Percentiles rank a stretch among this genome's conserved stretches.
Conservation (phyloP, 2,329 filamentous ascomycete species). For the Epichloe sp. region DNA sequence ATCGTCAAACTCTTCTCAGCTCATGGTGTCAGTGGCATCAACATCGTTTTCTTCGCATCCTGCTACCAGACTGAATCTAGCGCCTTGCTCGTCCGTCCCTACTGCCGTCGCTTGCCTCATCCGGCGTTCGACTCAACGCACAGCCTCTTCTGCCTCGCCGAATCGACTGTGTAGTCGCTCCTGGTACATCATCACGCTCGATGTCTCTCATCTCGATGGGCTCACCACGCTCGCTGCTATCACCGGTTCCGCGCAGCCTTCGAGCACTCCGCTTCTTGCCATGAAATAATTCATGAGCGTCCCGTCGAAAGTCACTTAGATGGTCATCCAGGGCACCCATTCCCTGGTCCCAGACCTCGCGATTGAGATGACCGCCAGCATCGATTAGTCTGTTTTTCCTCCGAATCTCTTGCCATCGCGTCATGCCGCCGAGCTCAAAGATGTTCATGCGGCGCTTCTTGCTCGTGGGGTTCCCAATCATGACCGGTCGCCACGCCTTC, state of each 20-base stretch:
- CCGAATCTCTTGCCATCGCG: slow-evolving; percentile 61
- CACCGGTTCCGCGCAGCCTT: slow-evolving; percentile 15
- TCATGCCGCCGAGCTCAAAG: slow-evolving; percentile 55
- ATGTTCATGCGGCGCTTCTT: slow-evolving; percentile 58
- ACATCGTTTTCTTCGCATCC: background rate
- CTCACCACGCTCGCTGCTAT: slow-evolving; percentile 15
- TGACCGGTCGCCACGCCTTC: slow-evolving; percentile 53
- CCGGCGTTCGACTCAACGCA: slow-evolving; percentile 24
- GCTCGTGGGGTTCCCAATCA: slow-evolving; percentile 59
- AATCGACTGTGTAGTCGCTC: slow-evolving; percentile 6
- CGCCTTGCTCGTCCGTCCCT: background rate
- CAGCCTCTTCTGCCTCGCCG: slow-evolving; percentile 20
- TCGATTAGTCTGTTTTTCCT: slow-evolving; percentile 46
- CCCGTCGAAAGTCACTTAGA: slow-evolving; percentile 21
- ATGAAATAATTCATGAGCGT: slow-evolving; percentile 19
- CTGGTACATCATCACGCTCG: background rate
- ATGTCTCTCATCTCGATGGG: slow-evolving; percentile 19
- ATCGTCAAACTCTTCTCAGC: background rate
- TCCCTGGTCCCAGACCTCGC: slow-evolving; percentile 21
- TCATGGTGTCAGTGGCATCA: background rate
- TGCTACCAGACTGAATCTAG: background rate
- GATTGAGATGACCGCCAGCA: slow-evolving; percentile 23
- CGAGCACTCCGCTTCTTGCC: slow-evolving; percentile 12
- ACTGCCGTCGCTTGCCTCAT: slow-evolving; percentile 16
- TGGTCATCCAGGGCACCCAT: slow-evolving; percentile 25